Evolutionary conservation across 2,329 filamentous ascomycete species (phyloP).

Genomic region (Xylariales sp.): DNA sequence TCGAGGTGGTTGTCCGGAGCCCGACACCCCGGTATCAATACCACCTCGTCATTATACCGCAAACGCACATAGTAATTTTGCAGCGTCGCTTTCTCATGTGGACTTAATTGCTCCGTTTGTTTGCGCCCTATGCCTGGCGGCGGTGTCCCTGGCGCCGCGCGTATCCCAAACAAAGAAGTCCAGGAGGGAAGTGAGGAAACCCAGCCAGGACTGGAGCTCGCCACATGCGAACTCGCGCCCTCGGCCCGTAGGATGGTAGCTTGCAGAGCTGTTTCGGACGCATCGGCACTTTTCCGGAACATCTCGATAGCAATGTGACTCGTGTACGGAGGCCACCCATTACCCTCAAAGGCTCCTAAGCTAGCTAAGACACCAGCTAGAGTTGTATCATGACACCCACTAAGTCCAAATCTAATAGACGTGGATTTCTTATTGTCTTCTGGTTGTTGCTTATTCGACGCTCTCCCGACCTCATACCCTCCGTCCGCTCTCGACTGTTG

Average conservation of each 20-base stretch:
- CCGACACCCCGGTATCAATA: constrained; percentile 85
- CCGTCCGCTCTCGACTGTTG: constrained; percentile 67
- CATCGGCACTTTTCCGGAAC: constrained; percentile 68
- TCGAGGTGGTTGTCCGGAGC: constrained; percentile 82
- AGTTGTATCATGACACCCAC: constrained; percentile 94
- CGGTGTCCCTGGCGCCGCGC: constrained; percentile 47
- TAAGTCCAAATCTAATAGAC: constrained; percentile 78
- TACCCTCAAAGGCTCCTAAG: constrained; percentile 79
- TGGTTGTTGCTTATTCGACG: constrained; percentile 45
- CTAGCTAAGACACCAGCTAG: constrained; percentile 82
- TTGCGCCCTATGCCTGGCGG: constrained; percentile 69
- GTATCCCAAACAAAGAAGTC: constrained; percentile 35
- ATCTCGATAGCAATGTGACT: constrained; percentile 92
- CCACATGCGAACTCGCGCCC: constrained; percentile 12
- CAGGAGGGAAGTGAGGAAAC: constrained; percentile 50
- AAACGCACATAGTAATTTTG: constrained; percentile 88
- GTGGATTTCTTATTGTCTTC: constrained; percentile 52
- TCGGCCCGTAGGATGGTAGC: constrained; percentile 35
- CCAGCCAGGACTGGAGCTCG: constrained; percentile 46
- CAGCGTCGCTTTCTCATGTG: constrained; percentile 68
- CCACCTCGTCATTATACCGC: constrained; percentile 87
- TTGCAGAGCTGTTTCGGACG: constrained; percentile 18
- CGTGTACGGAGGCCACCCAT: constrained; percentile 91
- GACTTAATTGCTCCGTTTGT: constrained; percentile 65
- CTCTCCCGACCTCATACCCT: constrained; percentile 59